Base-by-base conservation (phyloP, 805 yeast genomes). In the Nakazawaea ishiwadae region DNA sequence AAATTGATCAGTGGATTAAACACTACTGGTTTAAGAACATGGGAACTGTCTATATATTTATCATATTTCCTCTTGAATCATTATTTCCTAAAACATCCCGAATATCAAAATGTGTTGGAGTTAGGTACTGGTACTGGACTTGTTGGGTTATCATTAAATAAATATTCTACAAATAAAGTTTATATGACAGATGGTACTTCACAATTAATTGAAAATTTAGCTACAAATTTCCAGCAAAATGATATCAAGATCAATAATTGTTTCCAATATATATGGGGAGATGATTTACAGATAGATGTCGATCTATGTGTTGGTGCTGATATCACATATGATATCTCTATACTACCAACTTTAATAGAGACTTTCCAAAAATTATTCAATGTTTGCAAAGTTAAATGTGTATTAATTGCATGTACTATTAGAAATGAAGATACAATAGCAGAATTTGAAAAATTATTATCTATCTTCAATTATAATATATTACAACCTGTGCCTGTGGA, bases 101-200 rank as follows among this genome's bases (percentile, higher is more conserved):
- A 41, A 2, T 54, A 54, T n/a, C 52, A 53, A 26, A 54, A 53
- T 0, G 62, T 84, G 0, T 55, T 86, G 9, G 98, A 90, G 52
- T 56, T 90, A 18, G 98, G 98, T 0, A 75, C 93, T 9, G 98
- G 98, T 0, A 88, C 97, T 0, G 97, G 96, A 0, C 61, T 91
- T 6, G 81, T 85, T 1, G 79, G 90, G 1, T 47, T 84, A 23
- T 59, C 75, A 1, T 45, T 75, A 4, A 49, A 59, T 15, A 65
- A 62, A 43, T 48, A 12, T 15, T 7, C 39, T 7, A 29, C 49
- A 11, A 45, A 47, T 8, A 44, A 56, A 27, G 55, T 80, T 12
- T 54, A 66, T 0, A 58, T 81, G 27, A 82, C 91, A 0, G 95
- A 86, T 54, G 93, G 91, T 2, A 84, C 81, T 45, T 63, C 72